Base-by-base conservation (phyloP, 2,329 filamentous ascomycete species). In the Zymoseptoria passerinii region DNA sequence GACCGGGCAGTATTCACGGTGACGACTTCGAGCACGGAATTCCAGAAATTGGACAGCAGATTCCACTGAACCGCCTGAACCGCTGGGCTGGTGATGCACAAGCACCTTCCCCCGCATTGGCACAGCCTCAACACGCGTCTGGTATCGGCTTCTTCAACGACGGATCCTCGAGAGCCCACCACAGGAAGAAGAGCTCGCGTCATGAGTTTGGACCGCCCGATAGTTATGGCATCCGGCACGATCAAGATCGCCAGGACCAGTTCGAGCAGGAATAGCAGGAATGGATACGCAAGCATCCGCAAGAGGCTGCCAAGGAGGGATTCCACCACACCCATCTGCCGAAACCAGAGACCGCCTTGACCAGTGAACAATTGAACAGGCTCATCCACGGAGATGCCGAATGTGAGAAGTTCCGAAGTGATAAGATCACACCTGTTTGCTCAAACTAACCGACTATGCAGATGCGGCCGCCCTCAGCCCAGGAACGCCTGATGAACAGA, bases 51-150 rank as follows among this genome's bases (percentile, higher is more conserved):
- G 92, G 92, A 52, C 84, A 89, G 68, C 88, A 92, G 70, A 92
- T 99, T 48, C 94, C 94, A 53, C 94, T 99, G 89, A 88, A 94
- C 71, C 88, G 87, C 55, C 94, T 99, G 89, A 88, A 94, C 71
- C 88, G 87, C 55, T 84, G 94, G 71, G 89, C 94, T 50, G 94
- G 94, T 61, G 92, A 97, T 71, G 94, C 97, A 8, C 94, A 99
- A 76, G 94, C 94, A 13, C 94, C 94, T 2, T 94, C 92, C 1
- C 91, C 92, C 1, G 83, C 85, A 2, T 87, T 86, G 8, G 77
- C 74, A 59, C 68, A 70, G 16, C 65, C 73, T 54, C 68, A 72
- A 52, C 76, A 70, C 58, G 62, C 72, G 48, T 67, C 75, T 40
- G 77, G 77, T 48, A 73, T 81, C 67, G 80, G 79, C 35, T 82